Evolutionary conservation across 805 yeast species (phyloP).

Genomic region (Crinitomyces ghanaensis): DNA sequence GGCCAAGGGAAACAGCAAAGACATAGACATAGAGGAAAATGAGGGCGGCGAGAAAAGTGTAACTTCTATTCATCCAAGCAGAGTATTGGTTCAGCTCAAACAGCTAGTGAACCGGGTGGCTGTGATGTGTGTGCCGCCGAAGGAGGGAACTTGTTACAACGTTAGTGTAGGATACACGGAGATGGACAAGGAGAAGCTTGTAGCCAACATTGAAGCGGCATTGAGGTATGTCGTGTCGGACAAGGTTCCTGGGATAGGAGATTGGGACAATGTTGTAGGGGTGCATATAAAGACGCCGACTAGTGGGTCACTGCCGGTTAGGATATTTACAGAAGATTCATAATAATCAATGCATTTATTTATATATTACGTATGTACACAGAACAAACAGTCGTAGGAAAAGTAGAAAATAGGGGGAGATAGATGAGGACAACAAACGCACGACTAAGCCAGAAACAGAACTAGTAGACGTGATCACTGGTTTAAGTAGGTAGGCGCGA

Average conservation of each 20-base stretch:
- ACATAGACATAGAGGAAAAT: no score
- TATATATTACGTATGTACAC: no score
- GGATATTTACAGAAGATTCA: no score
- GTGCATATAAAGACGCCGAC: conserved; percentile 55
- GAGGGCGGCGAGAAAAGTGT: no score
- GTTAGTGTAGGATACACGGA: conserved; percentile 48
- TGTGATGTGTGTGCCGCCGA: conserved; percentile 50
- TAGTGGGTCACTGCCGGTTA: conserved; percentile 53
- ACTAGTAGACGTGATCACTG: no score
- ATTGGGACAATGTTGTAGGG: conserved; percentile 42
- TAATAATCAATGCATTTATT: conserved; percentile 1
- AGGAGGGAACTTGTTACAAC: conserved; percentile 36
- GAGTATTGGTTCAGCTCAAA: conserved; percentile 51
- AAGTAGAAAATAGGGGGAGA: no score
- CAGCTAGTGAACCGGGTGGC: conserved; percentile 53
- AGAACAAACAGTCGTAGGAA: no score
- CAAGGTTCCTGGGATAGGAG: conserved; percentile 35
- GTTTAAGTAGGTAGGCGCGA: no score
- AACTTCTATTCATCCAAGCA: conserved; percentile 54
- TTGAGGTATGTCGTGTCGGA: no score
- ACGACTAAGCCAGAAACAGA: no score
- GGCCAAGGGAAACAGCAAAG: no score
- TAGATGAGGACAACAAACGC: no score
- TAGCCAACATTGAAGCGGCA: conserved; percentile 45
- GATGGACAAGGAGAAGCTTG: conserved; percentile 32